Evolutionary conservation across 2,329 filamentous ascomycete genomes (phyloP), one percentile per base, ranked within the genome.

Genomic region (Rhexocercosporidium sp.): DNA sequence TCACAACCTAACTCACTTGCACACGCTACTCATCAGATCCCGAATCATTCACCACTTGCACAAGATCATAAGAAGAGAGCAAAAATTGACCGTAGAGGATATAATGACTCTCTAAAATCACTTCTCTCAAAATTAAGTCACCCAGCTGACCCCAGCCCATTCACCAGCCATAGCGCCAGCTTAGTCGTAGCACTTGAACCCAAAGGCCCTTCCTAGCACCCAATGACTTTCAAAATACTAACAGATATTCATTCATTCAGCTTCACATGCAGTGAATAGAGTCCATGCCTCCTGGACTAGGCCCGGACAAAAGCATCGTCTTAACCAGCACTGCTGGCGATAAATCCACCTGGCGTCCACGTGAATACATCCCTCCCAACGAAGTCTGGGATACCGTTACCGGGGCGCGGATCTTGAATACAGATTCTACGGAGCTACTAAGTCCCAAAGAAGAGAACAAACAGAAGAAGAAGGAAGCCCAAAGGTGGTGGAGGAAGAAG

Each of bases 401-500:
- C 0, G 34, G 34, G 3, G 54, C 54, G 20, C 20, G 20, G 20
- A 57, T 41, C 6, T 18, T 57, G 31, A 57, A 57, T 27, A 31
- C 20, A 25, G 31, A 57, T 7, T 16, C 20, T 14, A 11, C 11
- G 2, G 9, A 57, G 31, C 14, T 22, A 41, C 5, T 25, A 12
- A 27, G 1, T 3, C 54, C 54, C 22, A 34, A 25, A 39, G n/a
- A 41, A 3, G 4, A 34, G 14, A 27, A 20, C n/a, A n/a, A n/a
- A n/a, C n/a, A n/a, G 7, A 57, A 57, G n/a, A 57, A 16, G 1
- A 57, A 25, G 31, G 8, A 57, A 41, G 11, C 16, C 16, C 20
- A 25, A 22, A 25, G 18, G 54, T 57, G 31, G 54, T 57, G 54
- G 54, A 37, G 20, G 20, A 57, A 57, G n/a, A 57, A 57, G 34